A percentile compares a stretch with the other conserved stretches of the same genome.
Evolutionary conservation across 2,329 filamentous ascomycete genomes (phyloP).

Genomic region (Helminthosporium solani): DNA sequence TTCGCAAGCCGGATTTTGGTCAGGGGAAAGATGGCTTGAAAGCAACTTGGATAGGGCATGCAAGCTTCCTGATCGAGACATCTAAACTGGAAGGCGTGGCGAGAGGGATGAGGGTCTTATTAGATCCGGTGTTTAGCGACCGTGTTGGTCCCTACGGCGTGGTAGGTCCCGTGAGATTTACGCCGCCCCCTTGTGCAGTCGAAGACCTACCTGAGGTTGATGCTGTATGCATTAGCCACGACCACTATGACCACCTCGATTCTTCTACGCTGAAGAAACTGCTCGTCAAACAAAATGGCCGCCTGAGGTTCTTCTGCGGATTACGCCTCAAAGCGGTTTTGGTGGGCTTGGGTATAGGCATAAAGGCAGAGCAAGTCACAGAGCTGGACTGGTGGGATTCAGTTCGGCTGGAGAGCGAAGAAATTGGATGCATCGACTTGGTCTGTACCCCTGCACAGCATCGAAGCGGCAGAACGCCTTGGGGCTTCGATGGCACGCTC

Average conservation of each 20-base stretch:
- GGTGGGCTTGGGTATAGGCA: constrained; percentile 40
- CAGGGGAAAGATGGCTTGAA: constrained; percentile 34
- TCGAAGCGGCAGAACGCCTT: constrained; percentile 45
- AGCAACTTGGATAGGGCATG: constrained; percentile 56
- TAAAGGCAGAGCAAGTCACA: constrained; percentile 43
- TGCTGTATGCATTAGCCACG: constrained; percentile 55
- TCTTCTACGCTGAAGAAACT: constrained; percentile 46
- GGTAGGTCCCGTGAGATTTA: constrained; percentile 55
- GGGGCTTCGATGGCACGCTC: constrained; percentile 44
- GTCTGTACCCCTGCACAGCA: constrained; percentile 53
- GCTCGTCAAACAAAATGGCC: constrained; percentile 39
- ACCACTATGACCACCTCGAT: constrained; percentile 60
- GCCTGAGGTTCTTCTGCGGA: constrained; percentile 47
- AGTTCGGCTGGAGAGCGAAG: constrained; percentile 35
- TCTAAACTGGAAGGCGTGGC: constrained; percentile 24
- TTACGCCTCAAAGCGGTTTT: constrained; percentile 44
- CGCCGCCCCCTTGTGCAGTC: constrained; percentile 52
- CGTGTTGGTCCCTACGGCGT: constrained; percentile 50
- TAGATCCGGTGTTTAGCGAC: constrained; percentile 57
- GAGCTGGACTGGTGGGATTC: constrained; percentile 56
- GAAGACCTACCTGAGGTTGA: constrained; percentile 55
- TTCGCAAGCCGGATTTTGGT: constrained; percentile 47
- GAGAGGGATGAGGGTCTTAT: constrained; percentile 49
- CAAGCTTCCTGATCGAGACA: constrained; percentile 52
- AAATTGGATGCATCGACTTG: constrained; percentile 43